These are phyloP conservation scores for Teratosphaeria viscida DNA, from an alignment of 2,329 filamentous ascomycete species.

Conservation along the genomic window DNA sequence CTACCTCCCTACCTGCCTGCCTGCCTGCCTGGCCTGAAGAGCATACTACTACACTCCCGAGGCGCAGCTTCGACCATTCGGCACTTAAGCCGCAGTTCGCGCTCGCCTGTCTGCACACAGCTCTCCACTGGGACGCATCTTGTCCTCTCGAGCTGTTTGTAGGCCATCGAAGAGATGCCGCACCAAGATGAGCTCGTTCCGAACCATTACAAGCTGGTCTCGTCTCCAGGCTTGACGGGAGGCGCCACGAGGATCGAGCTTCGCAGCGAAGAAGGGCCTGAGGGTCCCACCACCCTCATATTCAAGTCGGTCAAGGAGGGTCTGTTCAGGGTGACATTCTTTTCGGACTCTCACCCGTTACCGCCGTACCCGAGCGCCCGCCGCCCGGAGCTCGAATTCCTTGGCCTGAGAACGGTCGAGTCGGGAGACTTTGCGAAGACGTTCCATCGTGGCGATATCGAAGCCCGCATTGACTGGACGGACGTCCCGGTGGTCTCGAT, in stretches of 20 bases:
- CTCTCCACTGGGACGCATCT: neutral
- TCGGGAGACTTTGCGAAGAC: slow-evolving; percentile 24
- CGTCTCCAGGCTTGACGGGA: neutral
- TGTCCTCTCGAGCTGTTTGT: neutral
- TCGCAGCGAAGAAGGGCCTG: neutral
- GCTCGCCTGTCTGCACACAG: neutral
- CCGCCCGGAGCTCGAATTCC: slow-evolving; percentile 30
- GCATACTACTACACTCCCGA: neutral
- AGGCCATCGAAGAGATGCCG: neutral
- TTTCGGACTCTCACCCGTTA: slow-evolving; percentile 49
- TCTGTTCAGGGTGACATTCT: slow-evolving; percentile 59
- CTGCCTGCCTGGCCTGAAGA: too few relatives aligned
- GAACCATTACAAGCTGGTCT: neutral
- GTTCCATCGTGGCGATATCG: slow-evolving; percentile 35
- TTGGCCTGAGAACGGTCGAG: slow-evolving; percentile 9
- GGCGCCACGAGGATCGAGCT: neutral
- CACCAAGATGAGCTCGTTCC: neutral
- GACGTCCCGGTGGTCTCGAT: slow-evolving; percentile 49
- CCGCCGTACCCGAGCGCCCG: slow-evolving; percentile 54
- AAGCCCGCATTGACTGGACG: slow-evolving; percentile 49
- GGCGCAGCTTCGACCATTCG: neutral
- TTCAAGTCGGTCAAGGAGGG: slow-evolving; percentile 54
- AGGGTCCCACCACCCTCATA: slow-evolving; percentile 28
- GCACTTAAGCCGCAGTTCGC: neutral
- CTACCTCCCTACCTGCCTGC: too few relatives aligned